These are phyloP conservation scores for Anisogramma anomala DNA, from an alignment of 2,329 filamentous ascomycete genomes.

Conservation along the genomic window DNA sequence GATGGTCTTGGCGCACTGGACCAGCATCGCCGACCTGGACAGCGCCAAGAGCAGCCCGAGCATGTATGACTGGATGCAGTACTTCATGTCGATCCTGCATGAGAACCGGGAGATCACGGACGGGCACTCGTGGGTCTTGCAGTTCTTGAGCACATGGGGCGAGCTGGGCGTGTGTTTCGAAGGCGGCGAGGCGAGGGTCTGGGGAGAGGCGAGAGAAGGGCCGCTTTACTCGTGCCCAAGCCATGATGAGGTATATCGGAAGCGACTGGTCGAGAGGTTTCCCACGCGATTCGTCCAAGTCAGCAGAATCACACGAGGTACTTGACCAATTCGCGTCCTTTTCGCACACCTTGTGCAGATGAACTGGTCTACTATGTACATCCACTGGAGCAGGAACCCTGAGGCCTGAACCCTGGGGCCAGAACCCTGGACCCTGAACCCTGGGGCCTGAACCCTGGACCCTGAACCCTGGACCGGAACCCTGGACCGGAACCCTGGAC, in stretches of 20 bases:
- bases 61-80: constrained; percentile 15
- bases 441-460: no score
- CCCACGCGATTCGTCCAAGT: constrained; percentile 12
- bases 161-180: constrained; percentile 13
- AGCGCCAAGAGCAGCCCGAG: constrained; percentile 7
- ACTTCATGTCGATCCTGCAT: constrained; percentile 13
- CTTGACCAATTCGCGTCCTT: no score
- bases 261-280: constrained; percentile 13
- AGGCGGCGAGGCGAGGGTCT: constrained; percentile 8
- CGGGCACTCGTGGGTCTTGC: constrained; percentile 12
- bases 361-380: no score
- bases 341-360: no score
- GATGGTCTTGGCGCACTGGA: constrained; percentile 14
- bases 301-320: constrained; percentile 8
- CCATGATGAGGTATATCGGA: constrained; percentile 12
- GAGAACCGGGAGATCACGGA: constrained; percentile 14
- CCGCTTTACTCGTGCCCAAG: constrained; percentile 14
- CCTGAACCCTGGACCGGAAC: no score
- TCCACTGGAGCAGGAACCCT: no score
- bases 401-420: no score
- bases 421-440: no score
- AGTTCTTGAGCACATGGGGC: constrained; percentile 14
- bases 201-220: constrained; percentile 13
- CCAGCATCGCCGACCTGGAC: constrained; percentile 13
- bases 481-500: no score